A percentile compares a stretch with the other conserved stretches of the same genome.
Conservation (phyloP, 2,329 filamentous ascomycete genomes). For the Ophiocordyceps camponoti-leonardi region DNA sequence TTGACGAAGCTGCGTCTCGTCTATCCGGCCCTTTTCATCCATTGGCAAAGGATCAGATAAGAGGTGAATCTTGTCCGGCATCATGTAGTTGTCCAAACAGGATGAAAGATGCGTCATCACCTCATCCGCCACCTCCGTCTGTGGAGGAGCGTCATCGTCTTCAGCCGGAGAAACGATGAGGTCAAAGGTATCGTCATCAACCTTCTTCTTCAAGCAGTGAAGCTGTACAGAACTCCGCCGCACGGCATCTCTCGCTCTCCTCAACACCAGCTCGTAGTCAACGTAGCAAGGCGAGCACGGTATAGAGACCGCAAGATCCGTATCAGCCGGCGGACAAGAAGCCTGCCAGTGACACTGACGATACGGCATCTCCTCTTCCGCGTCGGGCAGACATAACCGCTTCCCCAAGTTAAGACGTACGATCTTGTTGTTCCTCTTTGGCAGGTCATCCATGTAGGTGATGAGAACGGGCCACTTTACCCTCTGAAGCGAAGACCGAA, state of each 20-base stretch:
- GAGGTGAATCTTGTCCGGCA: constrained; percentile 19
- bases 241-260: not conserved
- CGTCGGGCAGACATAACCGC: constrained; percentile 20
- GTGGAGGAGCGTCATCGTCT: not conserved
- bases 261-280: constrained; percentile 4
- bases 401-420: constrained; percentile 30
- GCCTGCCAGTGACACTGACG: constrained; percentile 26
- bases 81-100: constrained; percentile 15
- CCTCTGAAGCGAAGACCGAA: constrained; percentile 25
- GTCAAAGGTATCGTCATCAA: no score
- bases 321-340: constrained; percentile 25
- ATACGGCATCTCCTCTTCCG: constrained; percentile 22
- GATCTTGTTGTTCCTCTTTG: constrained; percentile 33
- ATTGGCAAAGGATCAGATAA: constrained; percentile 17
- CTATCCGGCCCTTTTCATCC: constrained; percentile 12
- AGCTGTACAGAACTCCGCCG: not conserved
- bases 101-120: constrained; percentile 5
- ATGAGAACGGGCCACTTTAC: constrained; percentile 29
- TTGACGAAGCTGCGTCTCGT: constrained; percentile 17
- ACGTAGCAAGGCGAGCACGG: constrained; percentile 12
- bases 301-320: constrained; percentile 21
- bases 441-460: constrained; percentile 31
- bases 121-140: constrained; percentile 1
- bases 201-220: no score
- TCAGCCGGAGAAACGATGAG: not conserved